Conservation (phyloP, 2,329 filamentous ascomycete species). For the Penicillium sp. region DNA sequence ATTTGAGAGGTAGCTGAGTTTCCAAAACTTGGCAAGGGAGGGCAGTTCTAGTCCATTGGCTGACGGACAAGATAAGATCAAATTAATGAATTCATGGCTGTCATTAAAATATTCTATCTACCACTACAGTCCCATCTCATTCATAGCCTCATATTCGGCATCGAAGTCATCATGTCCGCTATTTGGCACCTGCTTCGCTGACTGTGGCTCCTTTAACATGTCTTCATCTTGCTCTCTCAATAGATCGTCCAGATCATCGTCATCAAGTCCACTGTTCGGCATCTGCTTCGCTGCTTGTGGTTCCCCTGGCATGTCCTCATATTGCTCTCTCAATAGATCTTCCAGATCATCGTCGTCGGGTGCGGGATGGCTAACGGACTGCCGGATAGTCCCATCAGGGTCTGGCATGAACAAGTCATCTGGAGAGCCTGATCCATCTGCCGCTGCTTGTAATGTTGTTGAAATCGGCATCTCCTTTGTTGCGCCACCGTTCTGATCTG, state of each 20-base stretch:
- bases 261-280: conserved; percentile 12
- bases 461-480: neutral
- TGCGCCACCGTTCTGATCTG: conserved; percentile 1
- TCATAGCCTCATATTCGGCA: conserved; percentile 69
- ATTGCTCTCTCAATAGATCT: conserved; percentile 54
- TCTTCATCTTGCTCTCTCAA: conserved; percentile 28
- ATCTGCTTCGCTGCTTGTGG: neutral
- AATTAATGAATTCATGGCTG: conserved; percentile 2
- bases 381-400: conserved; percentile 7
- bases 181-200: neutral
- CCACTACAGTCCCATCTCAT: conserved; percentile 26
- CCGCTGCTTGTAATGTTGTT: neutral
- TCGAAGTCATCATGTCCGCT: conserved; percentile 45
- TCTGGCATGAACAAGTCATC: conserved; percentile 34
- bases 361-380: conserved; percentile 13
- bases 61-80: neutral
- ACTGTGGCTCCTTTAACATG: conserved; percentile 3
- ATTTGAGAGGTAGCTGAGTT: neutral
- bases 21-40: neutral
- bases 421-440: neutral
- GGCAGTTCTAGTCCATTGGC: neutral
- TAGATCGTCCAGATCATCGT: conserved; percentile 14
- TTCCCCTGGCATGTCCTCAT: conserved; percentile 14
- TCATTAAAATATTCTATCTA: conserved; percentile 2
- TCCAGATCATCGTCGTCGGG: conserved; percentile 54